Percentiles rank a stretch among this genome's conserved stretches.
Evolutionary conservation across 169 alveolate species (phyloP).

Genomic region (Babesia gibsoni): DNA sequence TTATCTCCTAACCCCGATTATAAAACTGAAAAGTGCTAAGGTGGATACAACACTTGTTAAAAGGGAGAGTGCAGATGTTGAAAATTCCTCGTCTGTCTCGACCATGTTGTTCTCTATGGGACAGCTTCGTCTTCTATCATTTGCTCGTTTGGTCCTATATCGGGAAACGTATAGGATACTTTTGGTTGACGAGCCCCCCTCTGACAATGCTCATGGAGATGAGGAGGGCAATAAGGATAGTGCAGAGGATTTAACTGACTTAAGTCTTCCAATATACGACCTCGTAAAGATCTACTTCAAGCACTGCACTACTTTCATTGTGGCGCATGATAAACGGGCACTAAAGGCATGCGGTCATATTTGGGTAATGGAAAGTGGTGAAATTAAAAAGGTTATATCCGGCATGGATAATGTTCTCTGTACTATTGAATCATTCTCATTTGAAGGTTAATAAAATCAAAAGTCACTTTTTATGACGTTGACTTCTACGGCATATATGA

Average conservation of each 20-base stretch:
- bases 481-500: no score
- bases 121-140: slow-evolving; percentile 70
- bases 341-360: no score
- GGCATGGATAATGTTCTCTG: no score
- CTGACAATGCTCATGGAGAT: slow-evolving; percentile 35
- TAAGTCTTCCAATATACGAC: slow-evolving; percentile 38
- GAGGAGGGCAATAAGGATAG: neutral
- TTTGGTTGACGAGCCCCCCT: slow-evolving; percentile 82
- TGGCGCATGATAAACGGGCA: slow-evolving; percentile 59
- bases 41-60: neutral
- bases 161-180: slow-evolving; percentile 70
- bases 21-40: neutral
- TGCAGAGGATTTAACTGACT: neutral
- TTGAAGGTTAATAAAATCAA: no score
- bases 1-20: neutral
- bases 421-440: no score
- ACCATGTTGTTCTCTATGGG: slow-evolving; percentile 18
- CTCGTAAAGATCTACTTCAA: slow-evolving; percentile 38
- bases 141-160: slow-evolving; percentile 71
- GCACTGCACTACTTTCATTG: slow-evolving; percentile 63
- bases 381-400: no score
- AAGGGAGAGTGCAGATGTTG: neutral
- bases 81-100: neutral
- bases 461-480: no score
- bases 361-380: no score